Percentiles rank a stretch among this genome's conserved stretches.
phyloP scores from a whole-genome alignment of 495 filamentous ascomycete species.

The Aspergillus egyptiacus region DNA sequence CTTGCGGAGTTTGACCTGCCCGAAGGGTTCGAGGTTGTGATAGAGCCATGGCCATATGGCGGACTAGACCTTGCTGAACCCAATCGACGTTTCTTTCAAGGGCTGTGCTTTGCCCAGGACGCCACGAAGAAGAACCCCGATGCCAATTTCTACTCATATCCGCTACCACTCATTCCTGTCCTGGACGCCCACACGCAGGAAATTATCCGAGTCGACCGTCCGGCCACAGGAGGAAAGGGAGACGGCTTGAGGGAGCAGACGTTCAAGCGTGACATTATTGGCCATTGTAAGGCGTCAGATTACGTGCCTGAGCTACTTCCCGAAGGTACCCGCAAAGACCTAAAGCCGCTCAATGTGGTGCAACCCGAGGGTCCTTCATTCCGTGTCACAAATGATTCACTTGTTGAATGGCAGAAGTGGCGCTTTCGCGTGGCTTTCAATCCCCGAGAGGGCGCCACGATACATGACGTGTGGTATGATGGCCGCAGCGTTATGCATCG shows the following conservation, averaged over 20 bases:
- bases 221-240: conserved; percentile 43
- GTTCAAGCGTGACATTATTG: conserved; percentile 46
- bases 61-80: conserved; percentile 52
- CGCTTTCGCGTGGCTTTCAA: conserved; percentile 63
- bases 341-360: conserved; percentile 72
- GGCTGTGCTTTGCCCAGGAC: conserved; percentile 44
- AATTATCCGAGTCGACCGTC: conserved; percentile 52
- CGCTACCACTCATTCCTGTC: conserved; percentile 71
- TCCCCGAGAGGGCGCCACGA: conserved; percentile 61
- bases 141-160: conserved; percentile 75
- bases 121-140: conserved; percentile 35
- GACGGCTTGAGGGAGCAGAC: conserved; percentile 35
- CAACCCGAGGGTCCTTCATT: conserved; percentile 82
- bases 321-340: conserved; percentile 52
- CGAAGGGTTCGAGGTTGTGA: conserved; percentile 55
- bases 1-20: conserved; percentile 57
- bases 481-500: conserved; percentile 68
- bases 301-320: conserved; percentile 63
- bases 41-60: conserved; percentile 69
- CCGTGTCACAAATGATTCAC: conserved; percentile 43
- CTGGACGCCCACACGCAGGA: conserved; percentile 61
- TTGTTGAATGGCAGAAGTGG: conserved; percentile 66
- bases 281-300: conserved; percentile 49
- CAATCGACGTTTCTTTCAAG: conserved; percentile 50
- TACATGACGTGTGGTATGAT: conserved; percentile 67